Conservation (phyloP, 768 basidiomycete species). For the Tricholoma saponaceum region DNA sequence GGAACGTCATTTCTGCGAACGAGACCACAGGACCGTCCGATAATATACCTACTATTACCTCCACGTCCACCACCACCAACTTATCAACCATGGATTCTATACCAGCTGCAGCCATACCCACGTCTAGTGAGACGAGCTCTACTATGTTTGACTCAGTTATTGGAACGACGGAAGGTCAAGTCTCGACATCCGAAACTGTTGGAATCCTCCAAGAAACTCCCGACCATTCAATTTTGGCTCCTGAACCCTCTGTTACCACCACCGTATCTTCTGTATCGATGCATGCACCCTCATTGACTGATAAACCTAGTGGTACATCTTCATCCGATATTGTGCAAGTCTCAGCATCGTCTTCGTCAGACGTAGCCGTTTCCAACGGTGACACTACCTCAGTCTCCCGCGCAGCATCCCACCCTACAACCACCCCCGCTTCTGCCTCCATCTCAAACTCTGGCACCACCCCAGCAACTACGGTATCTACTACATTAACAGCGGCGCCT, state of each 20-base stretch:
- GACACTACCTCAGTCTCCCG: neutral
- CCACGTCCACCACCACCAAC: neutral
- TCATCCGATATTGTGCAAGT: neutral
- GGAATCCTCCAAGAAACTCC: neutral
- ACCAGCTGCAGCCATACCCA: neutral
- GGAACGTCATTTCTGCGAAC: neutral
- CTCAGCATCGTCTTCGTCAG: neutral
- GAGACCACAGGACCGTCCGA: neutral
- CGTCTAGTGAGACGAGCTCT: neutral
- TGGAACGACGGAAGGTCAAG: neutral
- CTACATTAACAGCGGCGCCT: conserved; percentile 1
- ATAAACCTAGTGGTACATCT: too few relatives aligned
- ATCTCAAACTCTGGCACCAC: neutral
- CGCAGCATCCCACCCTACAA: neutral
- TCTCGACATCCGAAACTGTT: neutral
- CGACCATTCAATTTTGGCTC: neutral
- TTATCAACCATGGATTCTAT: neutral
- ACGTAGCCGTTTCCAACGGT: neutral
- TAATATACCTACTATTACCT: neutral
- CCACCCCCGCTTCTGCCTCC: neutral
- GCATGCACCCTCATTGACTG: neutral
- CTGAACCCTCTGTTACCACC: neutral
- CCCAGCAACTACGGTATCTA: neutral
- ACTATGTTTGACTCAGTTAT: neutral
- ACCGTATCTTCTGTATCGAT: neutral